Base-by-base conservation (phyloP, 768 basidiomycete genomes). In the Phylloporus rhodoxanthus region DNA sequence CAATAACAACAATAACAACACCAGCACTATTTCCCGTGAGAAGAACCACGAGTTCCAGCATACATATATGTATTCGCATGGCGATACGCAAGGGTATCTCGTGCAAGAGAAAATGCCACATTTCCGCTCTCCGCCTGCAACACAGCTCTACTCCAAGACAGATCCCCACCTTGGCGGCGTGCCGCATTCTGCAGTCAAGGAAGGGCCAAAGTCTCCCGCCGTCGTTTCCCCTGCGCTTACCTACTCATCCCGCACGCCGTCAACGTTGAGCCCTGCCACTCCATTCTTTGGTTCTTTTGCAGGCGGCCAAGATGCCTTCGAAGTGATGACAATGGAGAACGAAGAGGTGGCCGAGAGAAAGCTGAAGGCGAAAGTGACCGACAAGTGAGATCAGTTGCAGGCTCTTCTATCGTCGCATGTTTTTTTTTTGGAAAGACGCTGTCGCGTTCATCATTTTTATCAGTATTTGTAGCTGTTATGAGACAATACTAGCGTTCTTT, bases 181-280 rank as follows among this genome's bases (percentile, higher is more conserved):
- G 44, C 47, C 60, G 11, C 45, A 54, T 39, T 43, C 57, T 33
- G 47, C 45, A 8, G 58, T 51, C 50, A 65, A 57, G 51, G 69
- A 69, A 19, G 67, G 64, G 48, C 54, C 67, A 15, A 68, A 53
- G 33, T 80, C 81, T 11, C 79, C 83, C 2, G 70, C 76, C 34
- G 69, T 82, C 46, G 74, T 84, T 21, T 85, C 84, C 4, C 84
- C 84, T 9, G 77, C 84, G 8, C 72, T 86, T 51, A 85, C 81
- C 14, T 86, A 81, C 58, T 80, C 81, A n/a, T 80, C 75, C 19
- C 70, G 72, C 38, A 81, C 83, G 23, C 78, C 82, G 14, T 79
- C 81, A 33, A 84, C 81, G 25, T 71, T 85, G 47, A 85, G 84
- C 60, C 84, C 84, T 15, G 77, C 82, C 10, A 86, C 84, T 10